Base-by-base conservation (phyloP, 2,329 filamentous ascomycete species). In the Setomelanomma holmii region DNA sequence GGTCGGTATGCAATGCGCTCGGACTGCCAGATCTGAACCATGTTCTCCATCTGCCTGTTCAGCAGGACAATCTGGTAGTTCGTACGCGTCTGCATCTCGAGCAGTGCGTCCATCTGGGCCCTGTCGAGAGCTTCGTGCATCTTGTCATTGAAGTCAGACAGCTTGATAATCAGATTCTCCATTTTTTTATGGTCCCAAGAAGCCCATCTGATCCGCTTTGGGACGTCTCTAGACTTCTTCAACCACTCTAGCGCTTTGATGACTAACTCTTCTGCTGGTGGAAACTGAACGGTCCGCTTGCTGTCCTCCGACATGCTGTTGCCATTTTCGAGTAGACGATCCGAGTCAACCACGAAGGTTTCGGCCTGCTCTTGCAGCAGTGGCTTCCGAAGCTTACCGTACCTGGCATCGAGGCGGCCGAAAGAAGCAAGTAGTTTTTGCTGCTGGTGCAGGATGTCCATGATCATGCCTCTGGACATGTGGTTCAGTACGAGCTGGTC, bases 21-120 rank as follows among this genome's bases (percentile, higher is more conserved):
- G 0, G 71, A 68, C 23, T 65, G 52, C 51, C 73, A 67, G 23
- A 76, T 69, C 51, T 75, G 64, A 2, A 70, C 60, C 17, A 76
- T 58, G n/a, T 72, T 62, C 40, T 70, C 64, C 30, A 76, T 61
- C 20, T 59, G 71, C 47, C 59, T 59, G 47, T 75, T 75, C 5
- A 76, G 57, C 39, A 74, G 64, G 35, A 76, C 63, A 24, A 76
- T 73, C 40, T 74, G 69, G 42, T 72, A 72, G 21, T 74, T 62
- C 1, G 73, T 74, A 12, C 69, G 65, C 1, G 55, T 66, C 33
- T 75, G 72, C 53, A 70, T 66, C 22, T 60, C 51, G 4, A 63
- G 38, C 1, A 75, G 64, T 7, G 50, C 58, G 10, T 72, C 57
- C 19, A 72, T 56, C 27, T 75, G 71, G 4, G 56, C 53, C 4